Evolutionary conservation across 805 yeast genomes (phyloP), one percentile per base, ranked within the genome.

Genomic region (Saccharomycopsis sp.): DNA sequence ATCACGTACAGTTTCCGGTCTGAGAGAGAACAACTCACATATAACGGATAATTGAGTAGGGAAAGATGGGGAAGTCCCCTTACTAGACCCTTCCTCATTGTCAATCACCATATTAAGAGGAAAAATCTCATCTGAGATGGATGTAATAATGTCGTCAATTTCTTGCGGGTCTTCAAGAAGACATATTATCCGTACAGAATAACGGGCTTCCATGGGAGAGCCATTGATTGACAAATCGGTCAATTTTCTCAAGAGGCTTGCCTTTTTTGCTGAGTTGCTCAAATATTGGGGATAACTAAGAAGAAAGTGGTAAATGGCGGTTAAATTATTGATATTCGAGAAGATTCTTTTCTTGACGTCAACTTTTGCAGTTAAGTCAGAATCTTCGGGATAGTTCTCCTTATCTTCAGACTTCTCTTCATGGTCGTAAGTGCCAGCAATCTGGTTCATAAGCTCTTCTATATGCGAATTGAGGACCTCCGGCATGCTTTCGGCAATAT

Each of bases 391-490:
- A 29, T 29, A 29, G 37, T 29, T 29, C 2, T 58, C 52, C 1
- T 65, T 56, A 2, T 59, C 61, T 0, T 57, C 58, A 50, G 50
- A 46, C 14, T 12, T 16, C 15, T 18, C 29, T 50, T 50, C 29
- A 24, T 14, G 20, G 15, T 14, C 34, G 12, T 20, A 7, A 51
- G 24, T 51, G 3, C 66, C 70, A 2, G 16, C 18, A 16, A 72
- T 69, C 54, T 41, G 57, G 20, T 64, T 63, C 2, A 77, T 73
- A 57, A 90, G 71, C 4, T 77, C 76, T 3, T 75, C 70, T 8
- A 85, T 73, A 64, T 88, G 88, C 37, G 78, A 76, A 63, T 80
- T 80, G 67, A 90, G 77, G 1, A 85, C 82, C 14, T 78, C 77
- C 0, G 97, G 97, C 52, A 80, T 72, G 2, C 79, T 74, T 1